Evolutionary conservation across 2,329 filamentous ascomycete genomes (phyloP).

Genomic region (Trichoderma cornu-damae): DNA sequence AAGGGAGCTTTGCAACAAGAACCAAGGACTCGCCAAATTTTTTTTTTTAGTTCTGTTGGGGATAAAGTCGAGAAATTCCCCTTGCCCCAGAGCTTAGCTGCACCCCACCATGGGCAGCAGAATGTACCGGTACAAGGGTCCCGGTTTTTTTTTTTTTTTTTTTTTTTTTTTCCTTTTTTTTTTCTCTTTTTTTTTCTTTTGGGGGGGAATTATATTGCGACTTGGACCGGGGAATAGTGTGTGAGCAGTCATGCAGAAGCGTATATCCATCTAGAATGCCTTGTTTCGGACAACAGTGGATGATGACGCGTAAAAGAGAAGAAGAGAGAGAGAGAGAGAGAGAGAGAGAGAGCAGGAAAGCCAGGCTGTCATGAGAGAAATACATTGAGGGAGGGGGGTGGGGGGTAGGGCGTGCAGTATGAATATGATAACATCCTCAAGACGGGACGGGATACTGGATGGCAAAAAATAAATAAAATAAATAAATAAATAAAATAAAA

Average conservation of each 20-base stretch:
- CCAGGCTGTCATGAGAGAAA: background rate
- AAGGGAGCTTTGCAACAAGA: conserved; percentile 18
- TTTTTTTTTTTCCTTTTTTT: too few species aligned
- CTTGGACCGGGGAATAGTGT: too few species aligned
- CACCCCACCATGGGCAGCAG: conserved; percentile 6
- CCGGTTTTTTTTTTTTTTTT: too few species aligned
- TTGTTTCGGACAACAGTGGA: background rate
- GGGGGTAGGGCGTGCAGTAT: too few species aligned
- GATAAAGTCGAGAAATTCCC: conserved; percentile 27
- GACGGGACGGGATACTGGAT: background rate
- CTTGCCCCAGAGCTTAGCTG: conserved; percentile 14
- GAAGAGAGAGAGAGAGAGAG: too few species aligned
- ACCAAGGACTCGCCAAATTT: conserved; percentile 26
- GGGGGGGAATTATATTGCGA: too few species aligned
- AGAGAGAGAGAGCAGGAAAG: too few species aligned
- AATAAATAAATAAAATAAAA: too few species aligned
- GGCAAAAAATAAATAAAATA: too few species aligned
- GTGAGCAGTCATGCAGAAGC: background rate
- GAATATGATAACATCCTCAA: background rate
- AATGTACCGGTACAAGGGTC: conserved; percentile 15
- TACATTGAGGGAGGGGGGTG: too few species aligned
- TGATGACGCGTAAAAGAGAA: background rate
- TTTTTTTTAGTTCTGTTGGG: conserved; percentile 43
- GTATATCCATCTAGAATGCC: background rate
- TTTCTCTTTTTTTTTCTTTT: too few species aligned